These are phyloP conservation scores for Pythium periplocum DNA, from an alignment of 352 stramenopile genomes.

Conservation along the genomic window DNA sequence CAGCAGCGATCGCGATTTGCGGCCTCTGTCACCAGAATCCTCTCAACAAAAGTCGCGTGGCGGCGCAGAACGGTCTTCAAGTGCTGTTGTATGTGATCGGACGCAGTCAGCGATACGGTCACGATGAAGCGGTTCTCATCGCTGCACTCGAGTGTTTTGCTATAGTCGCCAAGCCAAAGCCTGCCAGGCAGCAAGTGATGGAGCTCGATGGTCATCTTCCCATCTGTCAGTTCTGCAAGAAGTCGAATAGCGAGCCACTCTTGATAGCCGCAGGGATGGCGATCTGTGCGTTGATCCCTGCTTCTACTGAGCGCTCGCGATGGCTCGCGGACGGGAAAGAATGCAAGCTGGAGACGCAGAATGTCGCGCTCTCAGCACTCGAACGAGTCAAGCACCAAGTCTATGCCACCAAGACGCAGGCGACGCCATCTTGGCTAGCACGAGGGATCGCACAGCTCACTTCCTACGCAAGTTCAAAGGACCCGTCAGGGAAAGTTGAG, in stretches of 20 bases:
- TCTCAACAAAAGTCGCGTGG: constrained; percentile 59
- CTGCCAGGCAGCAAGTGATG: constrained; percentile 40
- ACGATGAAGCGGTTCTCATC: constrained; percentile 33
- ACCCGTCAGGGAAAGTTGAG: not conserved
- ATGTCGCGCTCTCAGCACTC: constrained; percentile 34
- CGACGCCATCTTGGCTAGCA: constrained; percentile 29
- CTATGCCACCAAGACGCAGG: constrained; percentile 4
- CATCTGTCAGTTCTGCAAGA: constrained; percentile 45
- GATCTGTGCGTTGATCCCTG: constrained; percentile 45
- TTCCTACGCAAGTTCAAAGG: constrained; percentile 14
- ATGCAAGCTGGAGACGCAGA: constrained; percentile 52
- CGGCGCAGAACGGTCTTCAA: constrained; percentile 60
- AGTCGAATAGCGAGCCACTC: constrained; percentile 19
- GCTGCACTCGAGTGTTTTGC: constrained; percentile 48
- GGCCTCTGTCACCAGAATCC: constrained; percentile 58
- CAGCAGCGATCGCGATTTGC: constrained; percentile 35
- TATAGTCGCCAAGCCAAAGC: constrained; percentile 34
- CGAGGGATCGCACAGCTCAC: constrained; percentile 33
- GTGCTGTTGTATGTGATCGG: constrained; percentile 59
- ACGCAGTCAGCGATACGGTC: constrained; percentile 26
- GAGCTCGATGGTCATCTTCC: constrained; percentile 55
- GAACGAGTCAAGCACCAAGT: constrained; percentile 43
- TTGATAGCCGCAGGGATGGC: constrained; percentile 42
- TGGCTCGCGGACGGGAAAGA: constrained; percentile 45
- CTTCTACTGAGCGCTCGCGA: constrained; percentile 27